Conservation (phyloP, 495 filamentous ascomycete species). For the Eremomyces bilateralis region DNA sequence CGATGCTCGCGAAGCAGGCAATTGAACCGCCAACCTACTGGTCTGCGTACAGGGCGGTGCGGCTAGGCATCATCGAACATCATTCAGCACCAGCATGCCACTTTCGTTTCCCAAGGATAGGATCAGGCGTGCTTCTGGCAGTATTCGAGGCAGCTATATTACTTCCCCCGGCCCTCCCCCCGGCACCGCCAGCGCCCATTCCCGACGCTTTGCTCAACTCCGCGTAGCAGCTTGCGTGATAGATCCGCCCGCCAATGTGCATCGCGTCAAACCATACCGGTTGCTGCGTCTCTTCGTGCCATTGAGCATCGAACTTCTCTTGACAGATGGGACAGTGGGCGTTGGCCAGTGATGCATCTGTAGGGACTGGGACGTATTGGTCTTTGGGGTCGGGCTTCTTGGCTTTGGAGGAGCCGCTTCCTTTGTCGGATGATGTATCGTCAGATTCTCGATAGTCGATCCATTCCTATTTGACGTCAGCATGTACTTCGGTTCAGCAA, state of each 20-base stretch:
- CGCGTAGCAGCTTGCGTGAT: constrained; percentile 71
- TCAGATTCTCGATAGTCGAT: constrained; percentile 50
- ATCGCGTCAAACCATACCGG: constrained; percentile 93
- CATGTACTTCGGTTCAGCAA: constrained; percentile 2
- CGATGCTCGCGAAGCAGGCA: no score
- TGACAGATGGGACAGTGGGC: constrained; percentile 81
- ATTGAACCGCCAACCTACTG: no score
- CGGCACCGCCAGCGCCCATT: constrained; percentile 27
- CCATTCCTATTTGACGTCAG: constrained; percentile 43
- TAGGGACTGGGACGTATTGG: constrained; percentile 64
- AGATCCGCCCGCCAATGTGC: constrained; percentile 47
- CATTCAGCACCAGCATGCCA: neutral
- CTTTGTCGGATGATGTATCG: constrained; percentile 4
- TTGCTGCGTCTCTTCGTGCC: constrained; percentile 80
- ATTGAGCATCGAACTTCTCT: constrained; percentile 73
- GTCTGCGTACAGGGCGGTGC: no score
- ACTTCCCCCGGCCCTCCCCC: constrained; percentile 6
- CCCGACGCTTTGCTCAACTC: constrained; percentile 52
- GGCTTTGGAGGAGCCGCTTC: constrained; percentile 14
- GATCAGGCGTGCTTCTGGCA: neutral
- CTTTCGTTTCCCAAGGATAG: neutral
- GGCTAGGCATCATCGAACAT: no score
- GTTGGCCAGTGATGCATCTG: constrained; percentile 45
- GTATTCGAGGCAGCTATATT: no score
- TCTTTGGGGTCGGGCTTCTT: constrained; percentile 37